Percentiles rank a stretch among this genome's conserved stretches.
Evolutionary conservation across 352 stramenopile species (phyloP).

Genomic region (Paralagenidium karlingii): DNA sequence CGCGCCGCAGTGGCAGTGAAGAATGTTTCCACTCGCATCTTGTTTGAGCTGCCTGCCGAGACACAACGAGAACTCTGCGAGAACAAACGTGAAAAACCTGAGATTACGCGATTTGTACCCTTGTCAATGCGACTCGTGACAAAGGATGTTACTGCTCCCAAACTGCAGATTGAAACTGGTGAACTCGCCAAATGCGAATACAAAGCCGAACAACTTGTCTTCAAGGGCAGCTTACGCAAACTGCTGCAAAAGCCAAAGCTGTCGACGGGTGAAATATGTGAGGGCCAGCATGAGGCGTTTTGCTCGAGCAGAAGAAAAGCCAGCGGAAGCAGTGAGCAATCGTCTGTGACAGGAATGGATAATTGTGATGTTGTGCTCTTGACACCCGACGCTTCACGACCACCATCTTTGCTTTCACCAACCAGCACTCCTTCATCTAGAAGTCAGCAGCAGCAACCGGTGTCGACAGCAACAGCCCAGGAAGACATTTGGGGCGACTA

Average conservation of each 20-base stretch:
- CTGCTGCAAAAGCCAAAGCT: slow-evolving; percentile 23
- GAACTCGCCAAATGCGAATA: slow-evolving; percentile 63
- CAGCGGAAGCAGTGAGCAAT: not conserved
- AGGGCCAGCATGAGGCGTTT: not conserved
- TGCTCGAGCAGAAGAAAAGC: slow-evolving; percentile 1
- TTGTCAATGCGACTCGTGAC: slow-evolving; percentile 41
- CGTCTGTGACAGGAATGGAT: no score
- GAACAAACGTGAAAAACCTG: not conserved
- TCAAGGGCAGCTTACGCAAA: slow-evolving; percentile 34
- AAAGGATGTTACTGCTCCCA: slow-evolving; percentile 17
- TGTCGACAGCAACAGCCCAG: not conserved
- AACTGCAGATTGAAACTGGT: slow-evolving; percentile 38
- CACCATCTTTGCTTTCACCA: no score
- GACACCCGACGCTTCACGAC: no score
- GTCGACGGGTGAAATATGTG: slow-evolving; percentile 4
- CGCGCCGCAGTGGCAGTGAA: slow-evolving; percentile 45
- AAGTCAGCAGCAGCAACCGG: not conserved
- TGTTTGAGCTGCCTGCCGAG: slow-evolving; percentile 54
- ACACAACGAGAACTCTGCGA: no score
- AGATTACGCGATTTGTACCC: slow-evolving; percentile 25
- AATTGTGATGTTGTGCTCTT: no score
- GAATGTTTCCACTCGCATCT: slow-evolving; percentile 36
- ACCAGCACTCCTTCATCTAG: not conserved
- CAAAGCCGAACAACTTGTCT: slow-evolving; percentile 31
- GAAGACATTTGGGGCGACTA: slow-evolving; percentile 43